Percentiles rank a stretch among this genome's conserved stretches.
Evolutionary conservation across 208 protist species (phyloP).

Genomic region (Crithidia bombi): DNA sequence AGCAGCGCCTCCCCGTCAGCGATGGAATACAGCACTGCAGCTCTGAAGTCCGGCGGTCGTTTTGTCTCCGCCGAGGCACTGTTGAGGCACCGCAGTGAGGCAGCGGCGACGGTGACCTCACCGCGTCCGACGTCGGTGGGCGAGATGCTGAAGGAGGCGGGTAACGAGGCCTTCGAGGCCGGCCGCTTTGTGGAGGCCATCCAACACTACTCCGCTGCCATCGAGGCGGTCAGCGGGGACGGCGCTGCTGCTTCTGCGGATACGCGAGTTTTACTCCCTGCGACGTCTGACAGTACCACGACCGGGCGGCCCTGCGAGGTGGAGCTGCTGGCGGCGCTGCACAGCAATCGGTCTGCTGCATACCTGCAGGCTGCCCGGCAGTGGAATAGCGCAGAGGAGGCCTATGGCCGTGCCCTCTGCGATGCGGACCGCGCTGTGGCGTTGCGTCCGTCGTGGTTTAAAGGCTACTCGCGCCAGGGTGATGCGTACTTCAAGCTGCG

Average conservation of each 20-base stretch:
- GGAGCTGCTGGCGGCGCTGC: conserved; percentile 78
- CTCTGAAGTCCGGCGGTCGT: not conserved
- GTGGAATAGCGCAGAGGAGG: conserved; percentile 40
- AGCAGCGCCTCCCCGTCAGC: not conserved
- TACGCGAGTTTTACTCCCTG: too few relatives aligned
- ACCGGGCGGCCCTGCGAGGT: too few relatives aligned
- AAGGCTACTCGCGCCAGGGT: conserved; percentile 92
- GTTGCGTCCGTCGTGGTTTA: conserved; percentile 93
- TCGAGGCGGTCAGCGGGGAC: conserved; percentile 43
- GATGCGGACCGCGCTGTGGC: conserved; percentile 90
- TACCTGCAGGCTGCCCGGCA: conserved; percentile 78
- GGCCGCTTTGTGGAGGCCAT: conserved; percentile 83
- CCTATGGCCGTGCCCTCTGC: conserved; percentile 76
- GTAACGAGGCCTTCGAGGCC: conserved; percentile 90
- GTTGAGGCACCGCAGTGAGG: not conserved
- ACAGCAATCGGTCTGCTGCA: conserved; percentile 95
- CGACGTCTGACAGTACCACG: not conserved
- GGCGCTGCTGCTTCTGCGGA: not conserved
- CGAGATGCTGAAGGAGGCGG: conserved; percentile 81
- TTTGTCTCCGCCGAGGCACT: conserved; percentile 3
- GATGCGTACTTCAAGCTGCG: conserved; percentile 86
- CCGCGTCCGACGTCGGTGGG: conserved; percentile 17
- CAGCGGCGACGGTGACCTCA: conserved; percentile 9
- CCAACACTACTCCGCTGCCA: conserved; percentile 81
- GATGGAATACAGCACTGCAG: not conserved